These are phyloP conservation scores for Adansonia grandidieri DNA, from an alignment of 441 rosid species.

Conservation along the genomic window DNA sequence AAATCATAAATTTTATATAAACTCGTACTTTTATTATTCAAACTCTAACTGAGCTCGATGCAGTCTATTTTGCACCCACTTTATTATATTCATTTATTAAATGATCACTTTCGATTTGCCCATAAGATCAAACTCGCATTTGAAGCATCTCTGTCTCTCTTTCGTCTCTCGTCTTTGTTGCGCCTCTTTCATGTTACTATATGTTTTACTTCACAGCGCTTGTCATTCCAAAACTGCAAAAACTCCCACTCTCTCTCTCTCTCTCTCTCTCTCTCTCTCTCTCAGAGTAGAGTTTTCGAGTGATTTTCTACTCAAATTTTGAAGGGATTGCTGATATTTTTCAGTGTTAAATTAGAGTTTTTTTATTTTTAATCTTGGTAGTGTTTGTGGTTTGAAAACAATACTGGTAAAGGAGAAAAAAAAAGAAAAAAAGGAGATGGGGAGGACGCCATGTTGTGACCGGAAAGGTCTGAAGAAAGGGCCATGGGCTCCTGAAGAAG, in stretches of 20 bases:
- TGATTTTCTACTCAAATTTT: background rate
- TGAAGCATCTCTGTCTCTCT: constrained; percentile 25
- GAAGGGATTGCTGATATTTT: constrained; percentile 27
- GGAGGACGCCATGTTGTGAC: constrained; percentile 70
- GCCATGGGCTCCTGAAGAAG: constrained; percentile 78
- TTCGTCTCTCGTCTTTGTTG: background rate
- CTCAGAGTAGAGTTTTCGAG: background rate
- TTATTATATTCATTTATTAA: constrained; percentile 28
- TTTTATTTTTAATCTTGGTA: background rate
- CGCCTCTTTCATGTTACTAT: background rate
- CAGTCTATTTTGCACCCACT: too few species aligned
- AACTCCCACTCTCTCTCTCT: too few species aligned
- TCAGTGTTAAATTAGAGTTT: constrained; percentile 13
- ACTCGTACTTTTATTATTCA: too few species aligned
- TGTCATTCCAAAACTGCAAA: background rate
- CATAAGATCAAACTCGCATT: constrained; percentile 43
- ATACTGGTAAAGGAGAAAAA: background rate
- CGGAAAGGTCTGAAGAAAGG: constrained; percentile 70
- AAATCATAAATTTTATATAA: too few species aligned
- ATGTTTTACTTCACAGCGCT: constrained; percentile 19
- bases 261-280: background rate
- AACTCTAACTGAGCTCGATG: too few species aligned
- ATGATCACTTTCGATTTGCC: constrained; percentile 47
- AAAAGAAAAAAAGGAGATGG: constrained; percentile 41
- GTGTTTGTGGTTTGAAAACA: background rate